Evolutionary conservation across 129 eudicot genomes (phyloP).

Genomic region (Pseudognaphalium luteoalbum): DNA sequence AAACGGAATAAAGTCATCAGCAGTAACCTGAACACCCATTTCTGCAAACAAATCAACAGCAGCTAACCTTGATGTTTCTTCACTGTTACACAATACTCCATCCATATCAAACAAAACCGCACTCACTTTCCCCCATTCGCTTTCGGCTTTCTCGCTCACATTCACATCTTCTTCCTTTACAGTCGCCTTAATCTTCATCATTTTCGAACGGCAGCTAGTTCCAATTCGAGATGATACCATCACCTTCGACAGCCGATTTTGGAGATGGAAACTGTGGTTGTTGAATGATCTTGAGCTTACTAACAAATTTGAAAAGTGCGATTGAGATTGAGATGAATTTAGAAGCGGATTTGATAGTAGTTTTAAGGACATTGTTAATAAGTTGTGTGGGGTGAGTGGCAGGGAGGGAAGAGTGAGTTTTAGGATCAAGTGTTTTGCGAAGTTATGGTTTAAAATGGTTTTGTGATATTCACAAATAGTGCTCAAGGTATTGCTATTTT

Average conservation of each 20-base stretch:
- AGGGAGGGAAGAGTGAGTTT: slow-evolving; percentile 42
- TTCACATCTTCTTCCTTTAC: slow-evolving; percentile 44
- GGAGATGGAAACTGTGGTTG: slow-evolving; percentile 31
- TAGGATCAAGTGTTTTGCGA: slow-evolving; percentile 23
- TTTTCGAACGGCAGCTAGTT: slow-evolving; percentile 19
- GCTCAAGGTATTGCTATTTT: neutral
- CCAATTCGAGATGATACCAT: slow-evolving; percentile 22
- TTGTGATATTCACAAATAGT: neutral
- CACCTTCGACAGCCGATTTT: slow-evolving; percentile 23
- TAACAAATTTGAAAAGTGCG: slow-evolving; percentile 37
- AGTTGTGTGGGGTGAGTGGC: slow-evolving; percentile 37
- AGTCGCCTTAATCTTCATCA: slow-evolving; percentile 33
- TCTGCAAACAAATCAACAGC: slow-evolving; percentile 89
- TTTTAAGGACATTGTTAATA: slow-evolving; percentile 48
- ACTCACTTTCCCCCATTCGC: slow-evolving; percentile 82
- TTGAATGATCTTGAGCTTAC: slow-evolving; percentile 30
- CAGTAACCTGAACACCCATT: slow-evolving; percentile 83
- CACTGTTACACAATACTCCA: slow-evolving; percentile 97
- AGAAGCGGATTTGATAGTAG: slow-evolving; percentile 32
- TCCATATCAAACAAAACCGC: slow-evolving; percentile 99
- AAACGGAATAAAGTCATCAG: slow-evolving; percentile 85
- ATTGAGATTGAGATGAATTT: slow-evolving; percentile 24
- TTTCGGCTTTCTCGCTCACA: slow-evolving; percentile 27
- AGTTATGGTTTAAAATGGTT: slow-evolving; percentile 29
- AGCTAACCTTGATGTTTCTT: slow-evolving; percentile 74